Evolutionary conservation across 202 grass and related monocot genomes (phyloP).

Genomic region (Saccharum hybrid): DNA sequence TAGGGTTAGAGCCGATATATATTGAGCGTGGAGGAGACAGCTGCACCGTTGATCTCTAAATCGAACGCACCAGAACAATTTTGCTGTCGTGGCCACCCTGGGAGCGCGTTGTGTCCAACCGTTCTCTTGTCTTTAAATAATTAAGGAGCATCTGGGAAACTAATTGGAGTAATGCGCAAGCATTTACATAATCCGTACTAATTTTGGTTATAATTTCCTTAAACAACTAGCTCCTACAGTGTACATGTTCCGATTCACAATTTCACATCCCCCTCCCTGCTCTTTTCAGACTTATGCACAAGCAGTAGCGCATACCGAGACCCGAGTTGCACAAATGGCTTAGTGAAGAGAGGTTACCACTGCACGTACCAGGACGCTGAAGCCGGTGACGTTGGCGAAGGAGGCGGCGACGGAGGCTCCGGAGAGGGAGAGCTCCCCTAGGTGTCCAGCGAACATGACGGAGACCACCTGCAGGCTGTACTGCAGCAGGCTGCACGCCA

Average conservation of each 20-base stretch:
- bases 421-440: slow-evolving; percentile 79
- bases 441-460: slow-evolving; percentile 90
- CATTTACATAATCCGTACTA: neutral
- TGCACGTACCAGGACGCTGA: slow-evolving; percentile 78
- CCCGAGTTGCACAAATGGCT: neutral
- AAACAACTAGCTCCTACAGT: neutral
- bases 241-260: neutral
- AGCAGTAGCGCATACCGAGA: neutral
- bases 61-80: too few relatives aligned
- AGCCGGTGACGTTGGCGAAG: slow-evolving; percentile 89
- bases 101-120: too few relatives aligned
- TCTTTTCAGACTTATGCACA: neutral
- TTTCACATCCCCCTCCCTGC: too few relatives aligned
- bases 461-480: slow-evolving; percentile 80
- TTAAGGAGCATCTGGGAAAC: neutral
- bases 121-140: too few relatives aligned
- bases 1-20: too few relatives aligned
- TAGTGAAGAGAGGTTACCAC: neutral
- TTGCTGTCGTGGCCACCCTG: too few relatives aligned
- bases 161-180: neutral
- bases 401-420: slow-evolving; percentile 73
- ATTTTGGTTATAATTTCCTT: neutral
- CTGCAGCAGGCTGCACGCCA: slow-evolving; percentile 71
- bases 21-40: too few relatives aligned
- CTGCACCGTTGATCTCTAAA: too few relatives aligned